Percentiles rank a stretch among this genome's conserved stretches.
These are phyloP conservation scores for Wickerhamomyces sydowiorum DNA, from an alignment of 805 yeast genomes.

Conservation along the genomic window DNA sequence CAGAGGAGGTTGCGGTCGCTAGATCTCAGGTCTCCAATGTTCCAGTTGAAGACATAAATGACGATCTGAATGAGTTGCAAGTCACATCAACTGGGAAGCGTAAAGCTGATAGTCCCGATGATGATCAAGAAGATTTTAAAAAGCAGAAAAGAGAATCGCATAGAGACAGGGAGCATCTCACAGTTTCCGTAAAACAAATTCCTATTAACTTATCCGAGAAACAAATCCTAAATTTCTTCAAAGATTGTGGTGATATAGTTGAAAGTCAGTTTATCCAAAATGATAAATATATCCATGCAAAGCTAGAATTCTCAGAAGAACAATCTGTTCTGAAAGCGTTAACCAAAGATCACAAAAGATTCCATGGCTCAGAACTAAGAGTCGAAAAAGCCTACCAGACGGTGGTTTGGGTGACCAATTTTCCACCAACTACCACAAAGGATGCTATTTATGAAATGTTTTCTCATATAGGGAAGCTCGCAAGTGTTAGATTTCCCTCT, in stretches of 20 bases:
- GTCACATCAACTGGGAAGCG: not conserved
- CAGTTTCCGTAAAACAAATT: conserved; percentile 49
- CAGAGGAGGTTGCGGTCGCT: conserved; percentile 1
- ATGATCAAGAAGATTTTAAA: conserved; percentile 6
- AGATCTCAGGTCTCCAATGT: not conserved
- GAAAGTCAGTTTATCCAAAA: conserved; percentile 24
- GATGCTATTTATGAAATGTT: conserved; percentile 37
- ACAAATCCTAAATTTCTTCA: conserved; percentile 38
- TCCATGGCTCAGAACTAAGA: conserved; percentile 36
- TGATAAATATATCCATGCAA: conserved; percentile 32
- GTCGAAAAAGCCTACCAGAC: conserved; percentile 41
- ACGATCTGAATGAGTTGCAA: too few relatives aligned
- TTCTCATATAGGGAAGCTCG: conserved; percentile 30
- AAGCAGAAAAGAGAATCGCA: conserved; percentile 6
- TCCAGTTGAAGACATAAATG: conserved; percentile 5
- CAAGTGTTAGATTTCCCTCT: conserved; percentile 60
- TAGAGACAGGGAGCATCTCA: conserved; percentile 54
- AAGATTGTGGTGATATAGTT: conserved; percentile 54
- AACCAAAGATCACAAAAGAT: conserved; percentile 48
- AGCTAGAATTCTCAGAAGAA: conserved; percentile 51
- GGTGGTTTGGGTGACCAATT: conserved; percentile 71
- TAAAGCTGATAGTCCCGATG: conserved; percentile 4
- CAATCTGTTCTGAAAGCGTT: conserved; percentile 50
- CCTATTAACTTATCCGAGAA: conserved; percentile 33
- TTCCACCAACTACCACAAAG: conserved; percentile 48